Conservation (phyloP, 345 rosid genomes). For the Tarenaya hassleriana region DNA sequence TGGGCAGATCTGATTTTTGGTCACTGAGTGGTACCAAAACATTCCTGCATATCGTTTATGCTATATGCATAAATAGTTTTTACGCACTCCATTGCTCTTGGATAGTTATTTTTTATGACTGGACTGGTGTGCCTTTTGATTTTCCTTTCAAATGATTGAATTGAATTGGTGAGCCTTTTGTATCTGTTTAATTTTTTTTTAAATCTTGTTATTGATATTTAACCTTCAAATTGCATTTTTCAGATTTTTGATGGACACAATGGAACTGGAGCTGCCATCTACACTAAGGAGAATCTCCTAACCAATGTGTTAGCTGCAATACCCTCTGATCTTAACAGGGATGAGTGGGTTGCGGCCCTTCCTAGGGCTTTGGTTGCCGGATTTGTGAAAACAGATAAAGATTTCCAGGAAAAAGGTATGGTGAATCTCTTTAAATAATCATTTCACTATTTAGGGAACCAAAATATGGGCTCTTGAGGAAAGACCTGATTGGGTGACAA, state of each 20-base stretch:
- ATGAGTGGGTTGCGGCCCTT: slow-evolving; percentile 89
- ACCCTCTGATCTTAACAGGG: slow-evolving; percentile 81
- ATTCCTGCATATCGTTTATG: no score
- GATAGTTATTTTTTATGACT: background rate
- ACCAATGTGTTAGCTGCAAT: slow-evolving; percentile 73
- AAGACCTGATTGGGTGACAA: background rate
- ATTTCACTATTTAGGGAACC: background rate
- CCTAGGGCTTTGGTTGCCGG: slow-evolving; percentile 98
- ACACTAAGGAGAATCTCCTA: slow-evolving; percentile 85
- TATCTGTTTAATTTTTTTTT: background rate
- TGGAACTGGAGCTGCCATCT: slow-evolving; percentile 93
- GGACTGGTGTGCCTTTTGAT: background rate
- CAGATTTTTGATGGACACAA: slow-evolving; percentile 99
- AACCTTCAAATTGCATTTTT: slow-evolving; percentile 18
- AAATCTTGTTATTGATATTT: slow-evolving; percentile 2
- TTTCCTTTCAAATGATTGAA: background rate
- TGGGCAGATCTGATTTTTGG: no score
- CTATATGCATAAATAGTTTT: no score
- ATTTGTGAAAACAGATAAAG: slow-evolving; percentile 98
- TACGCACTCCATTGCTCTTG: background rate
- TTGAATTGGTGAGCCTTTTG: background rate
- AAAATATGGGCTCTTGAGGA: background rate
- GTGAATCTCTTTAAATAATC: background rate
- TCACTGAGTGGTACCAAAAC: no score
- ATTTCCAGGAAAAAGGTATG: slow-evolving; percentile 77